Base-by-base conservation (phyloP, 495 filamentous ascomycete genomes). In the Beverwykella pulmonaria region DNA sequence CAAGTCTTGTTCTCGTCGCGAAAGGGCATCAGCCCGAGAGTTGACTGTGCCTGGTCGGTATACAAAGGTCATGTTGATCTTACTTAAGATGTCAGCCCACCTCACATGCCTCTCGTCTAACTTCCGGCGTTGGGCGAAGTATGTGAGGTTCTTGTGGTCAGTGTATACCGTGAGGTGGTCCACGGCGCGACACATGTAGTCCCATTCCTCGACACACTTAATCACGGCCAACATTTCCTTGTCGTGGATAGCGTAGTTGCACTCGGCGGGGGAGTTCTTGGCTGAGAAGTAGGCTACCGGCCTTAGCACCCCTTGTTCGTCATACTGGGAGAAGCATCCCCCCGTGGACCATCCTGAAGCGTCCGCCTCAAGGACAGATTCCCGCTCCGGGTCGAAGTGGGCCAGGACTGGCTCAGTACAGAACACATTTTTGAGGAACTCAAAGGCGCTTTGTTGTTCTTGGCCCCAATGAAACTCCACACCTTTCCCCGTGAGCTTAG, bases 231-330 rank as follows among this genome's bases (percentile, higher is more conserved):
- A 19, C 20, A 50, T 8, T 50, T 50, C 20, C 20, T 50, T 50
- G 20, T 50, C 20, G 23, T 53, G 29, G n/a, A 53, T 53, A 15
- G 4, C 8, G 23, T 53, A 53, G 29, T 53, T 53, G 8, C 23
- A 25, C 23, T 53, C 29, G 15, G 19, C 20, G 3, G 8, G 25
- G 25, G 15, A 25, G 8, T 20, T 23, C n/a, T 53, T 23, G 8
- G 23, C 29, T 53, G 29, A 53, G 50, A 53, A 53, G 50, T 53
- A 53, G 3, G 50, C 50, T 26, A 25, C 19, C 15, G 23, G 50
- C 8, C 29, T 20, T 25, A 53, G 25, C 8, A 25, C 50, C n/a
- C 25, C 29, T 9, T 53, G 8, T 6, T 4, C n/a, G 23, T n/a
- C 23, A 9, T 27, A 23, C 23, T 53, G n/a, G 8, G n/a, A 53